phyloP scores from a whole-genome alignment of 1,284 basidiomycete genomes.

The Xerocomus amazonicus region DNA sequence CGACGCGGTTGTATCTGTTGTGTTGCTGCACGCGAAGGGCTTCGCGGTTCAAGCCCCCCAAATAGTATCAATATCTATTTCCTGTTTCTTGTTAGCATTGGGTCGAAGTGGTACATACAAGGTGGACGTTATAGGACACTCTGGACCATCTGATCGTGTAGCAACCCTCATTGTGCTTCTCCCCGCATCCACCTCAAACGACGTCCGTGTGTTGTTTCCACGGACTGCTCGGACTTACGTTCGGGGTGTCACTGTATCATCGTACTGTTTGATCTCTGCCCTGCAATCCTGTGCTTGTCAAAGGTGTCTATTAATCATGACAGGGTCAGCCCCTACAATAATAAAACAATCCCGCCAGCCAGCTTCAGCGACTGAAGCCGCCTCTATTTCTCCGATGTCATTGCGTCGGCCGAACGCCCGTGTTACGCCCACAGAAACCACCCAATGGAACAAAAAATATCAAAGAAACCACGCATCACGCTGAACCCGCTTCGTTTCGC shows the following conservation, averaged over 20 bases:
- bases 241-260: not conserved
- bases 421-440: no score
- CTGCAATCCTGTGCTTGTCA: not conserved
- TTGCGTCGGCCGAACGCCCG: no score
- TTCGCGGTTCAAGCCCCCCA: slow-evolving; percentile 44
- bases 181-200: not conserved
- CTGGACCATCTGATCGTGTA: not conserved
- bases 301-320: not conserved
- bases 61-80: slow-evolving; percentile 27
- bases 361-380: no score
- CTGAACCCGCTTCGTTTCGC: no score
- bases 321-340: no score
- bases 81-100: not conserved
- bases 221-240: slow-evolving; percentile 10
- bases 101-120: no score
- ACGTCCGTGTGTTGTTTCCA: not conserved
- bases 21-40: slow-evolving; percentile 41
- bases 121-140: slow-evolving; percentile 1
- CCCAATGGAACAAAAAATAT: no score
- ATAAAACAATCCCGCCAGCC: no score
- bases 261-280: not conserved
- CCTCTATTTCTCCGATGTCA: no score
- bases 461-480: no score
- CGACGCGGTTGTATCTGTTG: slow-evolving; percentile 26
- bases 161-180: not conserved